phyloP scores from a whole-genome alignment of 179 eudicot genomes.

The Beta corolliflora region DNA sequence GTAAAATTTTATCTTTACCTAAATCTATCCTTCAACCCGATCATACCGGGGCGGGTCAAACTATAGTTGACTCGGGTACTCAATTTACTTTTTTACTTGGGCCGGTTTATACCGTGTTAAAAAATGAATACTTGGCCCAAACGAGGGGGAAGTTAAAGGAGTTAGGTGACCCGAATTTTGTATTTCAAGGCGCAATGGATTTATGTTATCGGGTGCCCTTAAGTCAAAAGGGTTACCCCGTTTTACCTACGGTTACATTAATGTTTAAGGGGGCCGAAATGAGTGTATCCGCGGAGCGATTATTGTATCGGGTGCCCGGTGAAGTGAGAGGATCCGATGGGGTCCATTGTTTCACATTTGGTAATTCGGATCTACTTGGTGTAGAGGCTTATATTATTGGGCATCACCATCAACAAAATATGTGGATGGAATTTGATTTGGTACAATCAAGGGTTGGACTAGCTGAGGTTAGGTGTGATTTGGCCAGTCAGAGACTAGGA shows the following conservation, averaged over 20 bases:
- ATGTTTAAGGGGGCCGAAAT: conserved; percentile 77
- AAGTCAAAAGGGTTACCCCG: conserved; percentile 39
- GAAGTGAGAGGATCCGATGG: conserved; percentile 47
- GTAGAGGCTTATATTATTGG: conserved; percentile 78
- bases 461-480: conserved; percentile 76
- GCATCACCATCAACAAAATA: conserved; percentile 86
- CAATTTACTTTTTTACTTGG: conserved; percentile 84
- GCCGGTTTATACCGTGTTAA: conserved; percentile 60
- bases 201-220: conserved; percentile 56
- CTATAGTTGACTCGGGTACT: conserved; percentile 97
- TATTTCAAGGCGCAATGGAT: conserved; percentile 88
- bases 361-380: conserved; percentile 84
- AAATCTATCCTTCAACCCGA: conserved; percentile 69
- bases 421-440: conserved; percentile 95
- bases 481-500: conserved; percentile 69
- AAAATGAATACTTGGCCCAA: conserved; percentile 58
- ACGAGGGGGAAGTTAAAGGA: conserved; percentile 45
- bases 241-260: conserved; percentile 61
- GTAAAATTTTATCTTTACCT: conserved; percentile 47
- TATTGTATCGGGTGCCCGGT: conserved; percentile 65
- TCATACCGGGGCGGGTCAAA: conserved; percentile 95
- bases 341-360: conserved; percentile 78
- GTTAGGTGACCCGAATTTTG: conserved; percentile 57
- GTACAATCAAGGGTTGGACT: conserved; percentile 73
- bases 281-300: conserved; percentile 61